Evolutionary conservation across 202 grass and related monocot genomes (phyloP).

Genomic region (Dendrocalamus latiflorus): DNA sequence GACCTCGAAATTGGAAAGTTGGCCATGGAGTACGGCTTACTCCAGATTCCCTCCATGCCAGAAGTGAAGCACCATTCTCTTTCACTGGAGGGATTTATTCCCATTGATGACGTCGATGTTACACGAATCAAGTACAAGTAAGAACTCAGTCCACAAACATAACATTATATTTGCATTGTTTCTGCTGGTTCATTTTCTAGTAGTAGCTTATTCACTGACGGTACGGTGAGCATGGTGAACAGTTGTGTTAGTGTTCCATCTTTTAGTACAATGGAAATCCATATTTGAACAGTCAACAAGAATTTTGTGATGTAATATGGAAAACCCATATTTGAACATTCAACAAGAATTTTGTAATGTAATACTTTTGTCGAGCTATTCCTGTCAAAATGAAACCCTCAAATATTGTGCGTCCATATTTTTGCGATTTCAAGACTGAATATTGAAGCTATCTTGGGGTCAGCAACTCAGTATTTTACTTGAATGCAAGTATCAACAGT

Average conservation of each 20-base stretch:
- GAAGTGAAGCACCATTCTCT: conserved; percentile 97
- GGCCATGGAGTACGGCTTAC: conserved; percentile 90
- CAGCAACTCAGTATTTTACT: not conserved
- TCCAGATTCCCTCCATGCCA: conserved; percentile 88
- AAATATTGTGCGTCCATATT: not conserved
- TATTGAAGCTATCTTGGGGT: not conserved
- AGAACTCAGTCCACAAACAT: conserved; percentile 25
- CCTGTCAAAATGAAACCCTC: not conserved
- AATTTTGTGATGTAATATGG: not conserved
- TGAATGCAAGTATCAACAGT: not conserved
- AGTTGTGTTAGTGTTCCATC: not conserved
- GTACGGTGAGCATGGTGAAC: not conserved
- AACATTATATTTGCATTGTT: conserved; percentile 3
- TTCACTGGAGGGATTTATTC: conserved; percentile 69
- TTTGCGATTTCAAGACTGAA: not conserved
- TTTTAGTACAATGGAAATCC: not conserved
- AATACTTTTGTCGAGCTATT: not conserved
- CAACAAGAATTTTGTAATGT: not conserved
- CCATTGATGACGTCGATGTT: conserved; percentile 51
- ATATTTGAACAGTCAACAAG: not conserved
- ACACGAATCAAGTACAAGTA: conserved; percentile 94
- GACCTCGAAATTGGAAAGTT: conserved; percentile 81
- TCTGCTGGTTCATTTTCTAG: not conserved
- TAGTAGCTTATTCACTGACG: not conserved
- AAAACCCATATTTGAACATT: not conserved